These are phyloP conservation scores for Cenchrus purpureus DNA, from an alignment of 176 grass and related monocot genomes.

Conservation along the genomic window DNA sequence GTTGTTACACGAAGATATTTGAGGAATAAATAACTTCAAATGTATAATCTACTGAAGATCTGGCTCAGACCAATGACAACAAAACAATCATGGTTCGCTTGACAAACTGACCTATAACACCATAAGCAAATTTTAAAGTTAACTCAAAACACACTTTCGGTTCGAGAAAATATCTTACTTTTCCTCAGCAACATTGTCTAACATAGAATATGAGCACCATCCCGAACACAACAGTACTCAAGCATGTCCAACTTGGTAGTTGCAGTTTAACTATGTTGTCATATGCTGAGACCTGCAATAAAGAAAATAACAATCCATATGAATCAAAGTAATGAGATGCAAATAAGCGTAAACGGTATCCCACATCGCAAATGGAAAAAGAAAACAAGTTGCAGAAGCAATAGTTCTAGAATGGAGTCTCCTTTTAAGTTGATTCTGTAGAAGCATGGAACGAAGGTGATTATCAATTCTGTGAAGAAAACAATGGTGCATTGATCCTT, in stretches of 20 bases:
- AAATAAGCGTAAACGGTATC: slow-evolving; percentile 49
- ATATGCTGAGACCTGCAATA: slow-evolving; percentile 69
- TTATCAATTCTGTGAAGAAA: slow-evolving; percentile 40
- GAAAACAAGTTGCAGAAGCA: slow-evolving; percentile 93
- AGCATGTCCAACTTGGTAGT: slow-evolving; percentile 88
- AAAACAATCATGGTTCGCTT: not conserved
- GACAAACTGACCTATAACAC: not conserved
- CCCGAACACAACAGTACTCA: slow-evolving; percentile 86
- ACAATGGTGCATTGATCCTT: not conserved
- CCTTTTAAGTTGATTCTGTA: slow-evolving; percentile 96
- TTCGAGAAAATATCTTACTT: slow-evolving; percentile 54
- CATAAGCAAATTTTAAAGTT: not conserved
- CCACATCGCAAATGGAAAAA: slow-evolving; percentile 98
- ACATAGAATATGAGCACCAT: slow-evolving; percentile 95
- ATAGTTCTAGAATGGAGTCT: slow-evolving; percentile 91
- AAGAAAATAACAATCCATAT: slow-evolving; percentile 38
- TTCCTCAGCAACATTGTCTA: slow-evolving; percentile 92
- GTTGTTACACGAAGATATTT: slow-evolving; percentile 5
- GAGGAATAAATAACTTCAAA: slow-evolving; percentile 22
- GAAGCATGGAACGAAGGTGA: slow-evolving; percentile 28
- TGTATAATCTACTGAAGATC: not conserved
- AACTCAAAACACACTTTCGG: not conserved
- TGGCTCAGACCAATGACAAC: not conserved
- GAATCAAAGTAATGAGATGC: slow-evolving; percentile 12
- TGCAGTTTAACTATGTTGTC: slow-evolving; percentile 95